A percentile compares a stretch with the other conserved stretches of the same genome.
phyloP scores from a whole-genome alignment of 2,329 filamentous ascomycete genomes.

The Epichloe festucae region DNA sequence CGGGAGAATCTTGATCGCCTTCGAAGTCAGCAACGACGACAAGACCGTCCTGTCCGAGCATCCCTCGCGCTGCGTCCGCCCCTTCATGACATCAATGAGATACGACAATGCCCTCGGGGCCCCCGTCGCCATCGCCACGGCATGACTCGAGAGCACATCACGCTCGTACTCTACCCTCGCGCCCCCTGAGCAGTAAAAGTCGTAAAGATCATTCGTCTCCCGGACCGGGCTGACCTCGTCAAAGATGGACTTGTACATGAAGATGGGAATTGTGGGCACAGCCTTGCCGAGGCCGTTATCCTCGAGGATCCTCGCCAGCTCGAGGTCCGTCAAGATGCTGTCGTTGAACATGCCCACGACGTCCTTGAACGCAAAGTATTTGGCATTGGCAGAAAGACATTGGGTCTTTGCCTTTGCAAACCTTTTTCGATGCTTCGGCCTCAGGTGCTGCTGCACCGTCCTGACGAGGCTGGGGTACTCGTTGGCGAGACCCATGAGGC shows the following conservation, averaged over 20 bases:
- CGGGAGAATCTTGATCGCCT: not conserved
- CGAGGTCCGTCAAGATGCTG: not conserved
- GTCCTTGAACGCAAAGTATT: slow-evolving; percentile 20
- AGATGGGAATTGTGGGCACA: not conserved
- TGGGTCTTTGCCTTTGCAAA: slow-evolving; percentile 15
- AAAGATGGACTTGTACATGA: not conserved
- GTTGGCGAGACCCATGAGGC: slow-evolving; percentile 11
- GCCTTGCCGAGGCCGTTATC: not conserved
- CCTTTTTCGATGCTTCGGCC: slow-evolving; percentile 13
- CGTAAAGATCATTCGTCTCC: slow-evolving; percentile 1
- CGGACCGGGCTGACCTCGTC: slow-evolving; percentile 1
- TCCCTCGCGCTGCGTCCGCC: not conserved
- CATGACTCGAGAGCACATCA: not conserved
- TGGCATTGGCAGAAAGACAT: slow-evolving; percentile 13
- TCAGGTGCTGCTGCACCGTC: slow-evolving; percentile 9
- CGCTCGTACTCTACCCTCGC: not conserved
- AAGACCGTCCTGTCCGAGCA: not conserved
- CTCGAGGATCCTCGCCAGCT: not conserved
- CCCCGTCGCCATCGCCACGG: not conserved
- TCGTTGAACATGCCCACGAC: slow-evolving; percentile 29
- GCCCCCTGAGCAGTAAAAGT: slow-evolving; percentile 1
- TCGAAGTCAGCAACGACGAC: not conserved
- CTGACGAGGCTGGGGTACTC: slow-evolving; percentile 11
- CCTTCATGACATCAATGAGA: not conserved
- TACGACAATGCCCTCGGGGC: not conserved